Base-by-base conservation (phyloP, 1,139 yeast species). In the Yamadazyma sp. region DNA sequence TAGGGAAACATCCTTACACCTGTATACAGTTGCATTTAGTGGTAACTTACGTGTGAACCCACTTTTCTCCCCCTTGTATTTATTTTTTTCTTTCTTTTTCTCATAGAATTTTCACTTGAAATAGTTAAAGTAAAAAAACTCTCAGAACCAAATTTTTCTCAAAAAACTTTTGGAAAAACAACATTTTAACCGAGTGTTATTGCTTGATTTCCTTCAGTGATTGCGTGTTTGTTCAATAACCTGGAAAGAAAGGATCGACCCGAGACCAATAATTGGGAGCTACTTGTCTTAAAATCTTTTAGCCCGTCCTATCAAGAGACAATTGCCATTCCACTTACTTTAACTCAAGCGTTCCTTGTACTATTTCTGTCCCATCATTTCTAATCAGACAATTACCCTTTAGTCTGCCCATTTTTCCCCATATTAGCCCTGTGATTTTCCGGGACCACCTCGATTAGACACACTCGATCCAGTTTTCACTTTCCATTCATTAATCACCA, bases 131-230 rank as follows among this genome's bases (percentile, higher is more conserved):
- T n/a, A 36, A 28, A 20, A 20, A 20, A 20, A 6, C 22, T 38
- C 38, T 34, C 38, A 34, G 24, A 33, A 15, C 25, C 24, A 22
- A 38, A 18, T 20, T 34, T 33, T 30, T 25, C 18, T 25, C 9
- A 10, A 32, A 32, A 32, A 32, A 32, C 10, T 20, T 32, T 23
- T 32, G 12, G 23, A 6, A 6, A 20, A 22, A 27, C 15, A 30
- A 30, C 33, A 30, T 18, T 30, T 30, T 30, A 30, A 30, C 24
- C 33, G 33, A 30, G 33, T 30, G 7, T 17, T n/a, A 18, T 18
- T 18, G 31, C 7, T 7, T 28, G 9, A 17, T 22, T 15, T 14
- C 33, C 22, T 20, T 22, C 10, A 3, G 4, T 32, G 18, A n/a
- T 32, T 18, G 4, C 10, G 23, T 30, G 33, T 7, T 4, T 17